These are phyloP conservation scores for Nepenthes mirabilis DNA, from an alignment of 148 eudicot species.

Conservation along the genomic window DNA sequence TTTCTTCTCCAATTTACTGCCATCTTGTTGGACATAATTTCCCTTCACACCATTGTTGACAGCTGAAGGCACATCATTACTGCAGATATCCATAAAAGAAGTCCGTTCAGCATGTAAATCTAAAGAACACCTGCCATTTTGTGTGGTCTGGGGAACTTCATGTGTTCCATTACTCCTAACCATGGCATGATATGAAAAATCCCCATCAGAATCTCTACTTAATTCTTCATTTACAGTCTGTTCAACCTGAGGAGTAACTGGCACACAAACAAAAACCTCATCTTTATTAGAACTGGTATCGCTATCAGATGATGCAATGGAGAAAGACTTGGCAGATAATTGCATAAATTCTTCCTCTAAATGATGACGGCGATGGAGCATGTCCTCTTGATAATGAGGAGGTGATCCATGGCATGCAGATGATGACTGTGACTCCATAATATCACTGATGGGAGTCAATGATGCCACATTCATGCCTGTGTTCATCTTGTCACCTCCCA, in stretches of 20 bases:
- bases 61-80: not conserved
- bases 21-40: conserved; percentile 16
- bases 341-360: conserved; percentile 78
- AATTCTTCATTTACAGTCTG: conserved; percentile 23
- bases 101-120: conserved; percentile 17
- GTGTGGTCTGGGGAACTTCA: conserved; percentile 9
- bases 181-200: conserved; percentile 3
- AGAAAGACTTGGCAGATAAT: conserved; percentile 61
- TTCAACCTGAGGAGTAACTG: conserved; percentile 20
- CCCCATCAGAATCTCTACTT: conserved; percentile 14
- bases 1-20: conserved; percentile 22
- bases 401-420: conserved; percentile 49
- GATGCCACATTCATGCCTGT: conserved; percentile 10
- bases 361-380: conserved; percentile 69
- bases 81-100: not conserved
- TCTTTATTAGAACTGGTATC: conserved; percentile 58
- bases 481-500: conserved; percentile 15
- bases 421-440: conserved; percentile 21
- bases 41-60: conserved; percentile 7
- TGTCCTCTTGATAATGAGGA: conserved; percentile 79
- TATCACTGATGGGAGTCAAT: conserved; percentile 19
- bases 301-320: conserved; percentile 78
- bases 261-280: conserved; percentile 22
- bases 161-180: conserved; percentile 10
- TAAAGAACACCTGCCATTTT: conserved; percentile 18